These are phyloP conservation scores for Biancaea sappan DNA, from an alignment of 306 rosid genomes.

Conservation along the genomic window DNA sequence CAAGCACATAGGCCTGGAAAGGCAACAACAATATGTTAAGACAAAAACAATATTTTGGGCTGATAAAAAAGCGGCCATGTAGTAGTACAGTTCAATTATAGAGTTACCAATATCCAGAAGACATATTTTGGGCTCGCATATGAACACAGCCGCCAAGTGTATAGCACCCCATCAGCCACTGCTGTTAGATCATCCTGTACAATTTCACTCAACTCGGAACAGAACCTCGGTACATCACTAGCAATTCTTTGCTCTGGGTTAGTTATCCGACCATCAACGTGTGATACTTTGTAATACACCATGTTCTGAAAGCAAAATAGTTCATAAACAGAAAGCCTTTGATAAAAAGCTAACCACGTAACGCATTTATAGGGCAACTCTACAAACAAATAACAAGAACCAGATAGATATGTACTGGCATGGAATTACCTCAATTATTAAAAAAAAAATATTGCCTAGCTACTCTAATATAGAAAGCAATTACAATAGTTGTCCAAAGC, in stretches of 20 bases:
- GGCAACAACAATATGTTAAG: constrained; percentile 34
- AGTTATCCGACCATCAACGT: constrained; percentile 93
- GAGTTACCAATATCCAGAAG: constrained; percentile 91
- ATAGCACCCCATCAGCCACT: constrained; percentile 85
- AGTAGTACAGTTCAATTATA: constrained; percentile 28
- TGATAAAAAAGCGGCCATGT: constrained; percentile 19
- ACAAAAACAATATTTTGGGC: constrained; percentile 18
- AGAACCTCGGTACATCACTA: constrained; percentile 93
- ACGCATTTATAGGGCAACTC: constrained; percentile 12
- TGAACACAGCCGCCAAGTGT: constrained; percentile 96
- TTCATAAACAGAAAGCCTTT: constrained; percentile 31
- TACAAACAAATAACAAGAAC: constrained; percentile 19
- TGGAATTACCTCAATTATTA: constrained; percentile 13
- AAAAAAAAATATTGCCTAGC: constrained; percentile 12
- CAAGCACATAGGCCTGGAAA: constrained; percentile 87
- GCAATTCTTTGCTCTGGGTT: constrained; percentile 98
- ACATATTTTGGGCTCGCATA: constrained; percentile 99
- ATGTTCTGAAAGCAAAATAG: constrained; percentile 74
- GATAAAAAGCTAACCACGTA: constrained; percentile 5
- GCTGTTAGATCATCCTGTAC: constrained; percentile 96
- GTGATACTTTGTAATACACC: constrained; percentile 94
- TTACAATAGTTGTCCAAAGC: constrained; percentile 5
- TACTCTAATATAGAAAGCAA: constrained; percentile 18
- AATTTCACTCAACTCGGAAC: constrained; percentile 96
- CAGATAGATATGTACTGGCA: constrained; percentile 5